Evolutionary conservation across 306 rosid species (phyloP), one percentile per base, ranked within the genome.

Genomic region (Malus domestica): DNA sequence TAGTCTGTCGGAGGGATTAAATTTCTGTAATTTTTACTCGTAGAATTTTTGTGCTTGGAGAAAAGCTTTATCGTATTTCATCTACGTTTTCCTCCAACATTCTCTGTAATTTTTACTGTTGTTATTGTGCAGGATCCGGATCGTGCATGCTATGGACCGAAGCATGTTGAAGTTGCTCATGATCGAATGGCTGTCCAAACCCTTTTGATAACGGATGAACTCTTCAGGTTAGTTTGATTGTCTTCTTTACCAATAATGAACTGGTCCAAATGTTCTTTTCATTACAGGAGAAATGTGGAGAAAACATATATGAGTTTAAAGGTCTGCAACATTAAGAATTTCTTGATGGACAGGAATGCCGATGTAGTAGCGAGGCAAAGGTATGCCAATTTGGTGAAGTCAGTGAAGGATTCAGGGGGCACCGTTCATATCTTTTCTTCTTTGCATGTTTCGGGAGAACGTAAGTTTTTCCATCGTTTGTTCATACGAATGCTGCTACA

Each of bases 391-490:
- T 87, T 95, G 81, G 99, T 92, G 75, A 87, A 90, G 65, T 88
- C 97, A 6, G 96, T 92, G 52, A 90, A 88, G 85, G 87, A 83
- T 79, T 88, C 92, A 25, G 97, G 97, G n/a, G 99, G 99, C 77
- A 70, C 83, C 44, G 97, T 92, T 77, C 97, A 92, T 80, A 84
- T 92, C 38, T 95, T 95, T 87, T 95, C 99, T 49, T 89, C 97
- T 64, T 58, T 95, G 97, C 99, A 95, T 45, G 96, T 92, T 76
- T 92, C 99, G 22, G 99, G 99, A 72, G 99, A 95, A 80, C 97
- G 99, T 95, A 68, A 95, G 98, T 87, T 69, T 74, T 65, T 61
- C 33, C 68, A 18, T 27, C 22, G 12, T 49, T 27, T 7, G 12
- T 49, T 27, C 49, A 14, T 49, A 25, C 25, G 6, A 52, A 6